phyloP scores from a whole-genome alignment of 257 asterid species.

The Solanum chilense region DNA sequence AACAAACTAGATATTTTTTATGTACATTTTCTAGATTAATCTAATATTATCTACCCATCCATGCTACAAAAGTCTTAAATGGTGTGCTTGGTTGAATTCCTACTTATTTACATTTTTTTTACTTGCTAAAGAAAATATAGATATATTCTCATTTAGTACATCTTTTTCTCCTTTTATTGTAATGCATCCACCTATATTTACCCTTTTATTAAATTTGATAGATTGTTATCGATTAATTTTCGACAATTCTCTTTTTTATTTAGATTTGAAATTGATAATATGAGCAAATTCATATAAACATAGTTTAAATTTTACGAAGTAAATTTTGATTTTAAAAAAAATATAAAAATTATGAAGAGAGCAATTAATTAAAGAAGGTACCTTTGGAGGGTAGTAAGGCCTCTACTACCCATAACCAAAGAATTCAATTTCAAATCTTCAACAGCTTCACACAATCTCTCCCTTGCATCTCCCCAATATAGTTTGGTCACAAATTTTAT shows the following conservation, averaged over 20 bases:
- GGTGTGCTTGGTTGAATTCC: background rate
- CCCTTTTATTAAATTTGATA: no score
- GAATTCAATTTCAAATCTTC: conserved; percentile 62
- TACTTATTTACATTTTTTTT: background rate
- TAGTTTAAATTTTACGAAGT: background rate
- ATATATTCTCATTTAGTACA: background rate
- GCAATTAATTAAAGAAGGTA: background rate
- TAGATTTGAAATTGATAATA: background rate
- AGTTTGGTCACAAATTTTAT: conserved; percentile 53
- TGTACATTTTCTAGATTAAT: background rate
- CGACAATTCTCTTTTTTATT: background rate
- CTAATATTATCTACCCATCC: background rate
- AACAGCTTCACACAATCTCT: conserved; percentile 54
- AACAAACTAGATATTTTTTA: rapidly evolving
- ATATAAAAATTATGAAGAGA: background rate
- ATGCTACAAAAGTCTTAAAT: background rate
- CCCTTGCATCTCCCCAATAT: conserved; percentile 94
- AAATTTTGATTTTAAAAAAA: background rate
- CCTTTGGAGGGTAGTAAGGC: conserved; percentile 53
- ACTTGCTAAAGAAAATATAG: background rate
- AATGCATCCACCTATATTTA: no score
- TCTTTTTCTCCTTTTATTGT: no score
- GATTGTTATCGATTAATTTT: background rate
- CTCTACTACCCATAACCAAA: conserved; percentile 86
- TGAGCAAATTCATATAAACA: background rate